A percentile compares a stretch with the other conserved stretches of the same genome.
phyloP scores from a whole-genome alignment of 2,329 filamentous ascomycete species.

The Alternaria hordeiaustralica region DNA sequence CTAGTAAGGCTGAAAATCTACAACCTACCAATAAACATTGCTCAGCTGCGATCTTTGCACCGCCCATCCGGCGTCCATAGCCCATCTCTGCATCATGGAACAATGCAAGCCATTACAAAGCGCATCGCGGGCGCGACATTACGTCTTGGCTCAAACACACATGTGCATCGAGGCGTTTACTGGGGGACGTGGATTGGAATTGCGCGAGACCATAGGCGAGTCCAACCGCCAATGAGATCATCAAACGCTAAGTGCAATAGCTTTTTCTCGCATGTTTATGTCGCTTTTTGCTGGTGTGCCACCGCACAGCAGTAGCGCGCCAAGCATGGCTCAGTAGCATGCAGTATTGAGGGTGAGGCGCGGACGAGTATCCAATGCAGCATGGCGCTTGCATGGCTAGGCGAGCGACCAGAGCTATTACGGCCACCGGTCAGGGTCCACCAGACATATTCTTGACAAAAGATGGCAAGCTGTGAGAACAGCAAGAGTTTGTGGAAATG shows the following conservation, averaged over 20 bases:
- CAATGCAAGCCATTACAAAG: neutral
- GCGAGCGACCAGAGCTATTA: neutral
- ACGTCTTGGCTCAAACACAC: slow-evolving; percentile 4
- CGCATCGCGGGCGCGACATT: neutral
- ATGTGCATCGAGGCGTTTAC: neutral
- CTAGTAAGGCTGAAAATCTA: neutral
- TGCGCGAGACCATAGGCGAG: neutral
- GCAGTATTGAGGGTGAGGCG: neutral
- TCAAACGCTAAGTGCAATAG: neutral
- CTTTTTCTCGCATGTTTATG: neutral
- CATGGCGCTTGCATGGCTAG: neutral
- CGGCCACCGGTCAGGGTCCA: neutral
- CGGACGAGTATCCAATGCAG: neutral
- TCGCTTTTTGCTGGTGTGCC: neutral
- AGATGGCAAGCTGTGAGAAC: neutral
- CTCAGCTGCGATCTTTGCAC: neutral
- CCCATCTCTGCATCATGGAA: neutral
- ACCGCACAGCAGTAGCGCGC: neutral
- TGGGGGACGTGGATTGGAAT: neutral
- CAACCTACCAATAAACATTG: neutral
- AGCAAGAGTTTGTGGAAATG: neutral
- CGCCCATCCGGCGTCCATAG: neutral
- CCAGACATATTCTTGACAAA: neutral
- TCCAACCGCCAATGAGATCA: neutral
- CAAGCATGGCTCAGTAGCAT: slow-evolving; percentile 3